Base-by-base conservation (phyloP, 2,329 filamentous ascomycete species). In the Capronia epimyces region DNA sequence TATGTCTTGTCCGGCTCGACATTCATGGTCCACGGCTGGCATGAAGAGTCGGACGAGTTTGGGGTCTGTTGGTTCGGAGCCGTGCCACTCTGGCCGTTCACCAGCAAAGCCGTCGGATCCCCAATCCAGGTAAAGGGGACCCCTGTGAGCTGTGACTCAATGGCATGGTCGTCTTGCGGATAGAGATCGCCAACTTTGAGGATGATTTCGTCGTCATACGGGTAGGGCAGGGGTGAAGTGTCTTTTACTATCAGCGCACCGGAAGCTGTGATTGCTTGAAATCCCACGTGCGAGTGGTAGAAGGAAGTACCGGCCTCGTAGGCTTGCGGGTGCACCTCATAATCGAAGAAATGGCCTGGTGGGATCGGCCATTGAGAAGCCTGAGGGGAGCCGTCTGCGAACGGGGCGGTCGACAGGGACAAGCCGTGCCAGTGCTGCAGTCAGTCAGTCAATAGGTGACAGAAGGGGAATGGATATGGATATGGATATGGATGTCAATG, bases 341-440 rank as follows among this genome's bases (percentile, higher is more conserved):
- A 86, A 66, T 86, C 83, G 64, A 86, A 86, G 66, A 78, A 86
- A 52, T 79, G 73, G 1, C 70, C 65, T 0, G 80, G 73, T 0
- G 79, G 75, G 31, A 86, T 84, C 0, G 82, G 81, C 82, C 82
- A 86, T 58, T 86, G 82, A 16, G 75, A 75, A 1, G 77, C 80
- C 24, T 71, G 65, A 0, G 81, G 79, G 0, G 79, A 74, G 3
- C 83, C 82, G 57, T 86, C 83, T 1, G 81, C 79, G 65, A 83
- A 86, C 0, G 80, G 80, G 1, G 80, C 77, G 25, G 76, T 72
- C 25, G 75, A 69, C 62, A 80, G 77, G 13, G 74, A 76, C 7
- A 86, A 70, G 10, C 83, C 83, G 65, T 86, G 82, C 82, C 82
- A 86, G 62, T 86, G 82, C 77, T 83, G 45, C 34, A 43, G 24